Conservation (phyloP, 805 yeast species). For the Candida hungchunana region DNA sequence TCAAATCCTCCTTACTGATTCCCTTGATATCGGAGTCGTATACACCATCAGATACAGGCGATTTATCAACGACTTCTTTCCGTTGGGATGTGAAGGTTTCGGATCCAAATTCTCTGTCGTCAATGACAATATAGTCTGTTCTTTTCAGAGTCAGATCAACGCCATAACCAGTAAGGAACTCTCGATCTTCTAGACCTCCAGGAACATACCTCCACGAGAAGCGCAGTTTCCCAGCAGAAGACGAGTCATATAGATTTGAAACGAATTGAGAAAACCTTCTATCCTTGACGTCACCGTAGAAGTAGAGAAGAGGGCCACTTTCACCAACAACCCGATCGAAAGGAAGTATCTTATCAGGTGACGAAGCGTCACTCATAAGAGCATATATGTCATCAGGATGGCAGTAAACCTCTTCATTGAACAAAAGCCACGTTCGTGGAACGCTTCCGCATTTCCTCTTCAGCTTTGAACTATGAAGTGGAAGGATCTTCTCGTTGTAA, state of each 20-base stretch:
- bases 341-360: constrained; percentile 28
- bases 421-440: constrained; percentile 44
- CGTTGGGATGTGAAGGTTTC: constrained; percentile 7
- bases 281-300: constrained; percentile 65
- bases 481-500: constrained; percentile 36
- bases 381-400: constrained; percentile 76
- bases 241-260: constrained; percentile 51
- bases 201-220: constrained; percentile 76
- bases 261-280: constrained; percentile 52
- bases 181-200: constrained; percentile 19
- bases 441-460: constrained; percentile 20
- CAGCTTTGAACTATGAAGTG: constrained; percentile 23
- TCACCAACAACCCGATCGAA: constrained; percentile 68
- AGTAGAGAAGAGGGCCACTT: constrained; percentile 46
- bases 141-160: constrained; percentile 59
- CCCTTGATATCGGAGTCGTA: constrained; percentile 30
- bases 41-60: constrained; percentile 15
- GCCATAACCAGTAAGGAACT: constrained; percentile 57
- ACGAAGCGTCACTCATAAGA: constrained; percentile 46
- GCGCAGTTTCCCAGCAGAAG: constrained; percentile 59
- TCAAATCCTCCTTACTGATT: constrained; percentile 30
- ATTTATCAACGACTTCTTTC: background rate
- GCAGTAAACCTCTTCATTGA: constrained; percentile 54
- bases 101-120: constrained; percentile 44
- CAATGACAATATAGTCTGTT: constrained; percentile 62